Conservation (phyloP, 75 land plant genomes). For the Cryptomeria japonica region DNA sequence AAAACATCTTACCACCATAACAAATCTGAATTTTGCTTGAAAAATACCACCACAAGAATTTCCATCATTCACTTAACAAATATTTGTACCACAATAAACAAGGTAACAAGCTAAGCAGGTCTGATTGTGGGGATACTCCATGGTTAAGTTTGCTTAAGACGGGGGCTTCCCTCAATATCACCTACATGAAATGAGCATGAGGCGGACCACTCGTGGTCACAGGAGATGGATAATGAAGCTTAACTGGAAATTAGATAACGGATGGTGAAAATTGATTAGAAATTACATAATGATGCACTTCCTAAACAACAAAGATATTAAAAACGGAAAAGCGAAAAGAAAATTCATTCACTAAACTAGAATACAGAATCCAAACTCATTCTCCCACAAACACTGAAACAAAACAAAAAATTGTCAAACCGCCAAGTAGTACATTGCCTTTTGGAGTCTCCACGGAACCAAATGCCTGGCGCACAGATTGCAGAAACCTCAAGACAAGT, state of each 20-base stretch:
- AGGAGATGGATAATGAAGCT: too few species aligned
- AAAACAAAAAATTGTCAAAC: background rate
- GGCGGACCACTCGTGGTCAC: too few species aligned
- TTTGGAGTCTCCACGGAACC: conserved; percentile 52
- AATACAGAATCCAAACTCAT: background rate
- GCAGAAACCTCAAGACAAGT: conserved; percentile 79
- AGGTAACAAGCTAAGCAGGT: background rate
- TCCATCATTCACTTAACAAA: background rate
- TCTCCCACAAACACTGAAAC: background rate
- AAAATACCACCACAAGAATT: background rate
- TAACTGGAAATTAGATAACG: too few species aligned
- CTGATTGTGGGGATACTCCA: too few species aligned
- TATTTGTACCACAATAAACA: background rate
- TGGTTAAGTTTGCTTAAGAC: too few species aligned
- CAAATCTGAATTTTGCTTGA: background rate
- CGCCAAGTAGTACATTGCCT: conserved; percentile 71
- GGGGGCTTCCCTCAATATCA: too few species aligned
- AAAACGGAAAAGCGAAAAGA: background rate
- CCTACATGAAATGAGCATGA: too few species aligned
- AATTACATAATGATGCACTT: too few species aligned
- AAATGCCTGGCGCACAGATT: conserved; percentile 63
- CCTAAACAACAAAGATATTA: too few species aligned
- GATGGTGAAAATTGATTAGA: too few species aligned
- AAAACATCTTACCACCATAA: background rate
- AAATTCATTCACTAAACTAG: background rate